Evolutionary conservation across 2,329 filamentous ascomycete species (phyloP).

Genomic region (Bisporella sp.): DNA sequence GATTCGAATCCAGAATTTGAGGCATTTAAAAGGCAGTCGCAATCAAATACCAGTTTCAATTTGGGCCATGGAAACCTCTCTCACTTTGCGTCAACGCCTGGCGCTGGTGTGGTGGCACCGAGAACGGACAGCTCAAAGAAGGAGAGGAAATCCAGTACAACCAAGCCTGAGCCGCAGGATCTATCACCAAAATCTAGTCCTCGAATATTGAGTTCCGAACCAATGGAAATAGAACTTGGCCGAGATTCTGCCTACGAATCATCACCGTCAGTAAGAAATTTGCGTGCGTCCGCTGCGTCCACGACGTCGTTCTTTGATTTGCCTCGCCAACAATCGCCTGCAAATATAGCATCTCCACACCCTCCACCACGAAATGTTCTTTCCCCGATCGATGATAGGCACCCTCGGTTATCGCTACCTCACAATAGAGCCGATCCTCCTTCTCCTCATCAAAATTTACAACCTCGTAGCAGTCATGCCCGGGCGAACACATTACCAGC

Average conservation of each 20-base stretch:
- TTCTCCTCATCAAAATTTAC: slow-evolving; percentile 24
- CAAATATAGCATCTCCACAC: slow-evolving; percentile 25
- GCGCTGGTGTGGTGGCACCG: slow-evolving; percentile 9
- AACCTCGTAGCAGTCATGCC: slow-evolving; percentile 15
- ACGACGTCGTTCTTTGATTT: slow-evolving; percentile 31
- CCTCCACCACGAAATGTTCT: slow-evolving; percentile 17
- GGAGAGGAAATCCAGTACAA: too few relatives aligned
- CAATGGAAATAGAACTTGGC: slow-evolving; percentile 36
- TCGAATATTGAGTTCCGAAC: slow-evolving; percentile 11
- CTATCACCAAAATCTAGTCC: not conserved
- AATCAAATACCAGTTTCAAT: slow-evolving; percentile 50
- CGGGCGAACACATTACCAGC: slow-evolving; percentile 48
- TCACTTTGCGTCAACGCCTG: slow-evolving; percentile 35
- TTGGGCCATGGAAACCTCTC: slow-evolving; percentile 36
- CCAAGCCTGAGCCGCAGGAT: too few relatives aligned
- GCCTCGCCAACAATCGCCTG: slow-evolving; percentile 41
- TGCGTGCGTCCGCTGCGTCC: slow-evolving; percentile 21
- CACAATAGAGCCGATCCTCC: slow-evolving; percentile 39
- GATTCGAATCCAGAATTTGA: slow-evolving; percentile 79
- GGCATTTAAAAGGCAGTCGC: slow-evolving; percentile 67
- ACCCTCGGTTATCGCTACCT: slow-evolving; percentile 48
- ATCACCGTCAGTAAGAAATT: slow-evolving; percentile 38
- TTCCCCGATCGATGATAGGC: slow-evolving; percentile 38
- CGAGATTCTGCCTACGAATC: slow-evolving; percentile 50
- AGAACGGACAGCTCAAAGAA: slow-evolving; percentile 11